These are phyloP conservation scores for Saccharomycopsis olivae DNA, from an alignment of 805 yeast species.

Conservation along the genomic window DNA sequence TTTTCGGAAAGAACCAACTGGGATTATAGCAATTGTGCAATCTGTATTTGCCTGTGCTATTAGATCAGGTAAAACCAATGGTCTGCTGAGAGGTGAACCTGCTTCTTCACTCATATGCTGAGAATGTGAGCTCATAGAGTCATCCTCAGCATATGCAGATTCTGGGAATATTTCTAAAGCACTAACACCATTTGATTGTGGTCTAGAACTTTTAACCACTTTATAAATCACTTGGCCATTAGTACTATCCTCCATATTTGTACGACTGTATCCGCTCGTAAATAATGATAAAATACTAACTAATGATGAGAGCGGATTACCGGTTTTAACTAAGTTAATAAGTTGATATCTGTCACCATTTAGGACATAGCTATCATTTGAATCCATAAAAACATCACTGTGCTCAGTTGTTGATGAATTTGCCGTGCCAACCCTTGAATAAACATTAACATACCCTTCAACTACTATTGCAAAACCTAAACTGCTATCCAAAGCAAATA, in stretches of 20 bases:
- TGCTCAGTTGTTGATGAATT: constrained; percentile 3
- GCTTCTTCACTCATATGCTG: background rate
- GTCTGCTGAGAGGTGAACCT: background rate
- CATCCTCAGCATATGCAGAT: constrained; percentile 5
- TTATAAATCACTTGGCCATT: constrained; percentile 2
- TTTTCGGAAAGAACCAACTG: constrained; percentile 68
- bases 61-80: constrained; percentile 27
- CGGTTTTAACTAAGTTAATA: constrained; percentile 70
- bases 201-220: background rate
- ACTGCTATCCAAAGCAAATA: constrained; percentile 59
- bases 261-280: constrained; percentile 29
- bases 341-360: constrained; percentile 60
- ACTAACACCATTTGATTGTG: constrained; percentile 1
- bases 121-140: background rate
- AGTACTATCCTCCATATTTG: background rate
- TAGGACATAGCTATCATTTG: constrained; percentile 32
- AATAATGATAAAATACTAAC: constrained; percentile 72
- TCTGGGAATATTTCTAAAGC: constrained; percentile 9
- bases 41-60: constrained; percentile 66
- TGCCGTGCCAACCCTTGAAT: constrained; percentile 34
- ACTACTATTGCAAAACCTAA: constrained; percentile 87
- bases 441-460: constrained; percentile 81
- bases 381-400: constrained; percentile 15
- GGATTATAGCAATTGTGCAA: constrained; percentile 88
- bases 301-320: constrained; percentile 77